phyloP scores from a whole-genome alignment of 108 stramenopile genomes.

The Schizochytrium sp. region DNA sequence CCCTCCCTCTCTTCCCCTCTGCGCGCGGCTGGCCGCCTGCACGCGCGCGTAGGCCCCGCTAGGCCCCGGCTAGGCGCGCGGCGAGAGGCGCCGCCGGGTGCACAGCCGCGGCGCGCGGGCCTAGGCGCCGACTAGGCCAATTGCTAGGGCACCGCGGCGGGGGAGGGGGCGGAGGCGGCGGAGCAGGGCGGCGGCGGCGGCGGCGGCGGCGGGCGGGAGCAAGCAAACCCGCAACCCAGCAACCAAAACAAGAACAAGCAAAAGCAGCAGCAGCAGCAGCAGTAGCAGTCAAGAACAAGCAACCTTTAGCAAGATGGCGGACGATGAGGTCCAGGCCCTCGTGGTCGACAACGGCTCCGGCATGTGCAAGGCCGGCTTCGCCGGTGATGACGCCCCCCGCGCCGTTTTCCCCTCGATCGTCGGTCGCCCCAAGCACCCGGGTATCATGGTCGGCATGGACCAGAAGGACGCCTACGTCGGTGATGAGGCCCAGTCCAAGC shows the following conservation, averaged over 20 bases:
- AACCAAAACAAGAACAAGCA: neutral
- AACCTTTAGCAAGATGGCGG: constrained; percentile 22
- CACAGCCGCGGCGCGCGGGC: too few species aligned
- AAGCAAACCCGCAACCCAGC: neutral
- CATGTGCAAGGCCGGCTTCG: constrained; percentile 64
- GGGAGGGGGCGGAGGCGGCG: too few species aligned
- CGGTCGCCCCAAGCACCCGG: constrained; percentile 59
- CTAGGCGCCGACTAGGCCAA: too few species aligned
- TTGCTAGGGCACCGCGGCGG: too few species aligned
- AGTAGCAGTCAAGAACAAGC: neutral
- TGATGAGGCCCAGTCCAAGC: constrained; percentile 63
- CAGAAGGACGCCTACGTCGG: constrained; percentile 99
- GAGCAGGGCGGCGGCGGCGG: too few species aligned
- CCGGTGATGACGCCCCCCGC: constrained; percentile 58
- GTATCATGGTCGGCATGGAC: constrained; percentile 90
- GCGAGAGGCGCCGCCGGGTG: too few species aligned
- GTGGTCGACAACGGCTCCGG: constrained; percentile 57
- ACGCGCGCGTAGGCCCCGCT: too few species aligned
- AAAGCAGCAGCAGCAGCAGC: neutral
- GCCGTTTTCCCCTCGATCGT: constrained; percentile 63
- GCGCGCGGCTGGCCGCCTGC: too few species aligned
- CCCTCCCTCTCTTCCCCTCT: too few species aligned
- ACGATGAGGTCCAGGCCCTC: constrained; percentile 40
- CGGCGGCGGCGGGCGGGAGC: too few species aligned
- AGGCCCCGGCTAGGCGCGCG: too few species aligned